These are phyloP conservation scores for Trametes elegans DNA, from an alignment of 768 basidiomycete genomes.

Conservation along the genomic window DNA sequence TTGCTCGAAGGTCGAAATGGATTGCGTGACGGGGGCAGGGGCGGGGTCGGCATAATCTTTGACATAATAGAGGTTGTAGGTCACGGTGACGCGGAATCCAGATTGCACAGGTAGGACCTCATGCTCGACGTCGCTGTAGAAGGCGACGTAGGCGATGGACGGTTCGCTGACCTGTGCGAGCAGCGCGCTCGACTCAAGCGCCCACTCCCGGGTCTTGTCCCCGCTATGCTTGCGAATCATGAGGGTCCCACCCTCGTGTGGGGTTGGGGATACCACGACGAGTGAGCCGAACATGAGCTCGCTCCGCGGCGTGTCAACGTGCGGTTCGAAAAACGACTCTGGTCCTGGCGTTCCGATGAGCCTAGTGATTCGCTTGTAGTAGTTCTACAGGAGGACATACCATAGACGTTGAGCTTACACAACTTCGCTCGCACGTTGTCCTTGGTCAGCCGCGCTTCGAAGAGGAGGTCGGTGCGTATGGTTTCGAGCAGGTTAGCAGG, in stretches of 20 bases:
- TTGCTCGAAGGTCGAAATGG: background rate
- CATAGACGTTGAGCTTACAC: slow-evolving; percentile 48
- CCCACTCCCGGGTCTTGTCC: slow-evolving; percentile 28
- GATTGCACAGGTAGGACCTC: slow-evolving; percentile 42
- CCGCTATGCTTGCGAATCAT: slow-evolving; percentile 27
- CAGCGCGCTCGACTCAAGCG: slow-evolving; percentile 36
- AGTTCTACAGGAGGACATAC: slow-evolving; percentile 23
- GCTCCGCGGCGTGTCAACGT: slow-evolving; percentile 46
- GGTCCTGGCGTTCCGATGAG: slow-evolving; percentile 25
- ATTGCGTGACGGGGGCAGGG: background rate
- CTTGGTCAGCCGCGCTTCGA: slow-evolving; percentile 17
- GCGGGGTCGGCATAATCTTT: background rate
- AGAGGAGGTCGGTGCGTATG: slow-evolving; percentile 26
- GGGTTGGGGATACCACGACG: slow-evolving; percentile 47
- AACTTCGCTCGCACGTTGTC: slow-evolving; percentile 33
- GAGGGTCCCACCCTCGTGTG: slow-evolving; percentile 45
- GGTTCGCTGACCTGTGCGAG: slow-evolving; percentile 15
- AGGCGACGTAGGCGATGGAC: slow-evolving; percentile 38
- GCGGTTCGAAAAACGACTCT: slow-evolving; percentile 47
- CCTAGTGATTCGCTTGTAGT: background rate
- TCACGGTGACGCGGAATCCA: slow-evolving; percentile 44
- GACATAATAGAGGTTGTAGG: slow-evolving; percentile 39
- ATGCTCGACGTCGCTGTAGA: slow-evolving; percentile 46
- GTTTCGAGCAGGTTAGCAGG: slow-evolving; percentile 29
- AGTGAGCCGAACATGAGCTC: slow-evolving; percentile 51